Percentiles rank a stretch among this genome's conserved stretches.
Evolutionary conservation across 2,329 filamentous ascomycete genomes (phyloP).

Genomic region (Alternaria brassicae): DNA sequence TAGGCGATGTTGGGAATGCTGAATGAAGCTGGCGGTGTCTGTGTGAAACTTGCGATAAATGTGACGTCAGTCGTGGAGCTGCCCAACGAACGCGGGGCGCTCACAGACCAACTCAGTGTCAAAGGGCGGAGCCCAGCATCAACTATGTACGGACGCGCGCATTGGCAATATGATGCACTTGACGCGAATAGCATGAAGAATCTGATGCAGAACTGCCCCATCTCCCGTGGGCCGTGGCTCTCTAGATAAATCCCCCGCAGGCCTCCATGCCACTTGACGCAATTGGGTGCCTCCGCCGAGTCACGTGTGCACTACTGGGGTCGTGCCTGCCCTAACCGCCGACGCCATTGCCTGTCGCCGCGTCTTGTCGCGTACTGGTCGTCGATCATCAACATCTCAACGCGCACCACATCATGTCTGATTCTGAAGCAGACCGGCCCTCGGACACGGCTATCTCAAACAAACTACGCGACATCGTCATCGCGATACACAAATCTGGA

Average conservation of each 20-base stretch:
- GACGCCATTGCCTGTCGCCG: neutral
- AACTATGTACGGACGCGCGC: neutral
- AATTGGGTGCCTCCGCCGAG: conserved; percentile 14
- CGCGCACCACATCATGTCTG: conserved; percentile 39
- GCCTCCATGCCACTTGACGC: conserved; percentile 7
- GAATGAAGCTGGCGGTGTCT: conserved; percentile 11
- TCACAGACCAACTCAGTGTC: conserved; percentile 11
- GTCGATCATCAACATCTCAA: conserved; percentile 18
- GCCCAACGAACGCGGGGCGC: conserved; percentile 10
- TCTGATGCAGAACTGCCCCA: neutral
- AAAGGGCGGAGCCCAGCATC: neutral
- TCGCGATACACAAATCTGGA: conserved; percentile 49
- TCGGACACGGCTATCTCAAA: conserved; percentile 50
- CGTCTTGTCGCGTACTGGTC: conserved; percentile 10
- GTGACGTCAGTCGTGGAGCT: conserved; percentile 34
- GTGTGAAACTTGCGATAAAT: conserved; percentile 19
- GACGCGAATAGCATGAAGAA: neutral
- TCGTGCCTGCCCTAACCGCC: conserved; percentile 22
- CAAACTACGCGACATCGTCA: conserved; percentile 52
- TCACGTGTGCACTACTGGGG: conserved; percentile 24
- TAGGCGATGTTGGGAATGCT: conserved; percentile 5
- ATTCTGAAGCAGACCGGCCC: conserved; percentile 37
- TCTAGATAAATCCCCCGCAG: neutral
- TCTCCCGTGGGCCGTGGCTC: neutral
- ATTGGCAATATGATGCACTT: neutral